These are phyloP conservation scores for Lactarius quietus DNA, from an alignment of 768 basidiomycete genomes.

Conservation along the genomic window DNA sequence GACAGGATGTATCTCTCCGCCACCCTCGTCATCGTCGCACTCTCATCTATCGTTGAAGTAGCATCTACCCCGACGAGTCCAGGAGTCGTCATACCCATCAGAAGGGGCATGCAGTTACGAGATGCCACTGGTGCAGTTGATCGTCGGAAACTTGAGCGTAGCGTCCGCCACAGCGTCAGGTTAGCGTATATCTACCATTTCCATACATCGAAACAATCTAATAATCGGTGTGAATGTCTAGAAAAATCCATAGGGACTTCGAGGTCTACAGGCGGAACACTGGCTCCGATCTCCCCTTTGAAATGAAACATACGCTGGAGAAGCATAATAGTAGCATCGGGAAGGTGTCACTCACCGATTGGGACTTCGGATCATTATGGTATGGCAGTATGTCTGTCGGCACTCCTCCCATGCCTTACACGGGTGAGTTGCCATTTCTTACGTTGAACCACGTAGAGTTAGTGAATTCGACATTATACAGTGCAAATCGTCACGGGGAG, in stretches of 20 bases:
- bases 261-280: constrained; percentile 1
- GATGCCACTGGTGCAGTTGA: no score
- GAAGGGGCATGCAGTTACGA: background rate
- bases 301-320: background rate
- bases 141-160: background rate
- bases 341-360: background rate
- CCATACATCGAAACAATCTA: background rate
- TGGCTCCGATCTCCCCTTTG: background rate
- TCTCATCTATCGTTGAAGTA: background rate
- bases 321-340: background rate
- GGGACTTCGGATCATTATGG: background rate
- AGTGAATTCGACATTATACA: background rate
- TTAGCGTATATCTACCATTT: background rate
- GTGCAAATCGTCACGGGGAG: constrained; percentile 40
- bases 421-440: background rate
- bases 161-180: background rate
- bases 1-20: background rate
- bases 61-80: no score
- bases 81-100: no score
- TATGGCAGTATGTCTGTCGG: constrained; percentile 15
- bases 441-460: background rate
- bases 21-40: background rate
- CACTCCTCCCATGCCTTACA: constrained; percentile 13
- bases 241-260: constrained; percentile 9
- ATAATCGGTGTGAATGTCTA: background rate